These are phyloP conservation scores for Paxillus ammoniavirescens DNA, from an alignment of 768 basidiomycete species.

Conservation along the genomic window DNA sequence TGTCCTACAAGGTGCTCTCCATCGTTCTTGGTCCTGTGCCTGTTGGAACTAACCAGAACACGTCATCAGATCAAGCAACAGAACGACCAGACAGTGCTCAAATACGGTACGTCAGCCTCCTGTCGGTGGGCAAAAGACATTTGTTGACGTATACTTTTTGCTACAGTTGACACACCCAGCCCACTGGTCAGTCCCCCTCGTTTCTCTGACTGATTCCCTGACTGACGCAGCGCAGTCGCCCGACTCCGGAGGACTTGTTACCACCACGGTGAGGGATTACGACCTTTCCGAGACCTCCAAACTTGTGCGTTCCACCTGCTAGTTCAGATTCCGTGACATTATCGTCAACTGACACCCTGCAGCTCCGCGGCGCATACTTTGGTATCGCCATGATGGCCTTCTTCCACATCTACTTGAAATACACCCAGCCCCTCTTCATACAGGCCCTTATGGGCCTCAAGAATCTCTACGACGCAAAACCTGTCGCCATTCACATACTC, in stretches of 20 bases:
- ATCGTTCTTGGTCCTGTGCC: background rate
- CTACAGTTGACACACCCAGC: slow-evolving; percentile 67
- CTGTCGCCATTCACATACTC: slow-evolving; percentile 77
- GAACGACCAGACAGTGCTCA: slow-evolving; percentile 94
- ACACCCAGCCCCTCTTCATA: slow-evolving; percentile 95
- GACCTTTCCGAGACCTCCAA: slow-evolving; percentile 88
- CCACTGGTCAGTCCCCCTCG: slow-evolving; percentile 59
- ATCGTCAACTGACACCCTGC: background rate
- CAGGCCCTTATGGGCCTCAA: slow-evolving; percentile 96
- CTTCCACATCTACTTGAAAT: slow-evolving; percentile 93
- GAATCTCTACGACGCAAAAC: slow-evolving; percentile 82
- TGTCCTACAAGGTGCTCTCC: slow-evolving; percentile 59
- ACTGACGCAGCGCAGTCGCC: slow-evolving; percentile 40
- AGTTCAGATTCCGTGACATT: slow-evolving; percentile 4
- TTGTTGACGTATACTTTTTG: slow-evolving; percentile 3
- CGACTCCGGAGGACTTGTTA: slow-evolving; percentile 71
- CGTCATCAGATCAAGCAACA: slow-evolving; percentile 77
- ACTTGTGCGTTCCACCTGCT: slow-evolving; percentile 50
- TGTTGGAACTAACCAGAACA: slow-evolving; percentile 10
- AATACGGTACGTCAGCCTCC: slow-evolving; percentile 68
- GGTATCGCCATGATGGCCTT: slow-evolving; percentile 87
- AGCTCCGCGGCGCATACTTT: slow-evolving; percentile 69
- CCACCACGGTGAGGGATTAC: slow-evolving; percentile 93
- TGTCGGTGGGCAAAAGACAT: background rate
- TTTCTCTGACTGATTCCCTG: background rate